Evolutionary conservation across 1,284 basidiomycete genomes (phyloP).

Genomic region (Sanghuangporus weigelae): DNA sequence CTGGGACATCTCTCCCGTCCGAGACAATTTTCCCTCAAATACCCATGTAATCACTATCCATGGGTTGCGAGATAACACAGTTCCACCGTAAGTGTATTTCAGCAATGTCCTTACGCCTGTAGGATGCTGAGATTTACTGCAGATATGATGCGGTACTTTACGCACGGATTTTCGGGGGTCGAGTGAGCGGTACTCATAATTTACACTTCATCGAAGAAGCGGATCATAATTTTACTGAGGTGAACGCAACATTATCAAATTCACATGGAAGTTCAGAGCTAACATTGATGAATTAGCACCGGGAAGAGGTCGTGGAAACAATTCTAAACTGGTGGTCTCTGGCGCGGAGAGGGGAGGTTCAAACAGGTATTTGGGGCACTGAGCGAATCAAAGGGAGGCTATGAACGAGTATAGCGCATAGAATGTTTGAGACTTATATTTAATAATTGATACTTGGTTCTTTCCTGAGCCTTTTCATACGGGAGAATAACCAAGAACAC

Average conservation of each 20-base stretch:
- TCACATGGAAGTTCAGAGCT: background rate
- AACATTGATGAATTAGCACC: slow-evolving; percentile 29
- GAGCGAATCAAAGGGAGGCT: slow-evolving; percentile 35
- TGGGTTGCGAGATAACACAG: slow-evolving; percentile 56
- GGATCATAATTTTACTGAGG: slow-evolving; percentile 69
- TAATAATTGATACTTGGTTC: background rate
- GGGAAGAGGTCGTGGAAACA: slow-evolving; percentile 55
- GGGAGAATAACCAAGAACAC: background rate
- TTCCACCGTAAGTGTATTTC: slow-evolving; percentile 53
- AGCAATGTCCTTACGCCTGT: background rate
- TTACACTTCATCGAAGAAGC: slow-evolving; percentile 62
- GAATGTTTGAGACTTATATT: background rate
- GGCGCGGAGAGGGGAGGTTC: slow-evolving; percentile 36
- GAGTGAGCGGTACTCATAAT: slow-evolving; percentile 60
- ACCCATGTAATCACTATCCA: slow-evolving; percentile 66
- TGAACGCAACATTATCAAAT: slow-evolving; percentile 22
- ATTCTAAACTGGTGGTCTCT: slow-evolving; percentile 59
- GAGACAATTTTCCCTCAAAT: slow-evolving; percentile 53
- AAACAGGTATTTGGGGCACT: slow-evolving; percentile 54
- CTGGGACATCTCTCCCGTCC: slow-evolving; percentile 60
- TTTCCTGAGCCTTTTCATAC: too few relatives aligned
- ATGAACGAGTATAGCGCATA: background rate
- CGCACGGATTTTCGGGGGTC: slow-evolving; percentile 48
- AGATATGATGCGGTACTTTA: slow-evolving; percentile 72
- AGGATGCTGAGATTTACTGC: slow-evolving; percentile 6